Conservation (phyloP, 352 stramenopile genomes). For the Thalassiosira livingstoniorum region DNA sequence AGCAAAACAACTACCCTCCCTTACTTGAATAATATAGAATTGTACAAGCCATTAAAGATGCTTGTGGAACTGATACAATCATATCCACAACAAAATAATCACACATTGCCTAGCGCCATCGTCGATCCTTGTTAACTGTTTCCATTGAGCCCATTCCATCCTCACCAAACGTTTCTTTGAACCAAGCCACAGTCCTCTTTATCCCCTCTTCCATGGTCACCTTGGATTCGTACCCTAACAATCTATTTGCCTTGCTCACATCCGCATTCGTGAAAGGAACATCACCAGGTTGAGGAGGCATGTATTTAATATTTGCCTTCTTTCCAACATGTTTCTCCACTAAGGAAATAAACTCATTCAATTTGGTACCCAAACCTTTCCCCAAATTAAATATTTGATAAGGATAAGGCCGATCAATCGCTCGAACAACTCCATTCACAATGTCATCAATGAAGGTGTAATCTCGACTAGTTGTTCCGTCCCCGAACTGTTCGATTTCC, state of each 20-base stretch:
- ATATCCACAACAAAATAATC: no score
- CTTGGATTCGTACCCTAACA: slow-evolving; percentile 94
- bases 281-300: slow-evolving; percentile 95
- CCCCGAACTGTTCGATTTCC: slow-evolving; percentile 95
- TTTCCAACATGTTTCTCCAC: slow-evolving; percentile 94
- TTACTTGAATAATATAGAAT: no score
- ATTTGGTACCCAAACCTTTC: slow-evolving; percentile 90
- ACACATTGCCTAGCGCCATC: no score
- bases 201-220: slow-evolving; percentile 93
- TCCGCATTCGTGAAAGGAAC: slow-evolving; percentile 94
- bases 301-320: slow-evolving; percentile 91
- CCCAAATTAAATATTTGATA: slow-evolving; percentile 98
- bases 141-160: background rate
- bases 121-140: no score
- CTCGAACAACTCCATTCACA: slow-evolving; percentile 91
- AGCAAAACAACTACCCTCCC: no score
- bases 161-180: slow-evolving; percentile 75
- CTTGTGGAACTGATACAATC: no score
- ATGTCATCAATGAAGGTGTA: slow-evolving; percentile 99
- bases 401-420: slow-evolving; percentile 86
- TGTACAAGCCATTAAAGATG: no score
- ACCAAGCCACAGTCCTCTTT: slow-evolving; percentile 92
- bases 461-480: slow-evolving; percentile 93
- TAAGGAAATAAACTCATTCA: slow-evolving; percentile 94
- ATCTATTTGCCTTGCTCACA: slow-evolving; percentile 91